phyloP scores from a whole-genome alignment of 345 rosid genomes.

The Lenwebbia sp. region DNA sequence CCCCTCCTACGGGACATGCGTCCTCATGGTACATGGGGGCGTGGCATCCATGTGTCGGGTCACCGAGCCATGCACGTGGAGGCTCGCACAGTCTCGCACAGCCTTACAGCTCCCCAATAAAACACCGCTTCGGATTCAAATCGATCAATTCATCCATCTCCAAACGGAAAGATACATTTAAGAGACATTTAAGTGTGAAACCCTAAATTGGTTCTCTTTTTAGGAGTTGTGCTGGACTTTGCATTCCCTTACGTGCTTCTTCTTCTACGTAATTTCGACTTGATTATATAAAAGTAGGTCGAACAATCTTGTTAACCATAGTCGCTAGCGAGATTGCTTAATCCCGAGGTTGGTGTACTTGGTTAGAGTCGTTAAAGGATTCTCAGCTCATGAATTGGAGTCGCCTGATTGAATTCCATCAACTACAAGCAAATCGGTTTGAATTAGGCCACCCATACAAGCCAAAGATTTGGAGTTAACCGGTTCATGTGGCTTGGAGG shows the following conservation, averaged over 20 bases:
- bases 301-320: background rate
- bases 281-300: background rate
- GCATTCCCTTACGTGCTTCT: background rate
- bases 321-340: background rate
- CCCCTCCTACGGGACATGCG: background rate
- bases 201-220: background rate
- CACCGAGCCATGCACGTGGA: background rate
- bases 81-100: background rate
- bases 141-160: background rate
- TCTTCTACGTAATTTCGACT: background rate
- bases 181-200: no score
- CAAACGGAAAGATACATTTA: background rate
- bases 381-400: background rate
- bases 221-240: background rate
- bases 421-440: background rate
- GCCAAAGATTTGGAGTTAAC: background rate
- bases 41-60: background rate
- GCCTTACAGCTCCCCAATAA: background rate
- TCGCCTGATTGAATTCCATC: background rate
- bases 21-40: background rate
- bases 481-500: background rate
- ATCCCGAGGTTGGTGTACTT: background rate
- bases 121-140: background rate
- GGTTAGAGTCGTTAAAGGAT: background rate
- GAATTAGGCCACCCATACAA: background rate